phyloP scores from a whole-genome alignment of 2,329 filamentous ascomycete genomes.

The Alternaria sp. region DNA sequence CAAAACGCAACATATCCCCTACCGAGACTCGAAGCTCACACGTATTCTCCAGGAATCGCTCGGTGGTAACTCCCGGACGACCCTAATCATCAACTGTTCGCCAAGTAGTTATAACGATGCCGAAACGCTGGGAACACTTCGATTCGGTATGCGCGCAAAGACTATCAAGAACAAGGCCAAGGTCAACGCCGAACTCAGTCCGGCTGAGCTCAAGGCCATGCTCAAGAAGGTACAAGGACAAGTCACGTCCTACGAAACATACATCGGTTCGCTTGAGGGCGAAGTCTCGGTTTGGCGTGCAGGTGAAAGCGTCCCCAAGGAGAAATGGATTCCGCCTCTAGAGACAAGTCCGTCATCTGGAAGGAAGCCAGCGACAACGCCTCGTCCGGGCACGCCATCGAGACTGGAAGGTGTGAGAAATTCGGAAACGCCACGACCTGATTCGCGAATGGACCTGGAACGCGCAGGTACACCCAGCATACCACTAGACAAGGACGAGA shows the following conservation, averaged over 20 bases:
- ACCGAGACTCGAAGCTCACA: conserved; percentile 97
- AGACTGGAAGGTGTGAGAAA: conserved; percentile 58
- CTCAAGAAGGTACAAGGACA: conserved; percentile 92
- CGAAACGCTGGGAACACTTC: conserved; percentile 88
- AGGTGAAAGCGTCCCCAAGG: conserved; percentile 86
- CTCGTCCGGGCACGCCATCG: conserved; percentile 67
- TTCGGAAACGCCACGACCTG: conserved; percentile 57
- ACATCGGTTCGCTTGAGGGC: conserved; percentile 80
- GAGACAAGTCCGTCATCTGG: conserved; percentile 59
- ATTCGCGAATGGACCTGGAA: conserved; percentile 72
- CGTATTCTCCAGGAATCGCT: conserved; percentile 96
- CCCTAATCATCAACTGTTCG: conserved; percentile 98
- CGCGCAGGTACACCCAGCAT: conserved; percentile 86
- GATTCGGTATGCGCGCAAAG: conserved; percentile 96
- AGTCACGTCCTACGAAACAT: conserved; percentile 85
- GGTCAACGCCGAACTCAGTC: conserved; percentile 97
- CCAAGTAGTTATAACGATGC: conserved; percentile 97
- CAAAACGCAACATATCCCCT: conserved; percentile 94
- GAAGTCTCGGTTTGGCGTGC: conserved; percentile 88
- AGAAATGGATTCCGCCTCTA: conserved; percentile 79
- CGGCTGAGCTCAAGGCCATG: conserved; percentile 89
- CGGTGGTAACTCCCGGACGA: conserved; percentile 97
- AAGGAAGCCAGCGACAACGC: conserved; percentile 56
- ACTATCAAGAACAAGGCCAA: conserved; percentile 99
- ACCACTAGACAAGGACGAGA: conserved; percentile 91